These are phyloP conservation scores for Datisca glomerata DNA, from an alignment of 306 rosid genomes.

Conservation along the genomic window DNA sequence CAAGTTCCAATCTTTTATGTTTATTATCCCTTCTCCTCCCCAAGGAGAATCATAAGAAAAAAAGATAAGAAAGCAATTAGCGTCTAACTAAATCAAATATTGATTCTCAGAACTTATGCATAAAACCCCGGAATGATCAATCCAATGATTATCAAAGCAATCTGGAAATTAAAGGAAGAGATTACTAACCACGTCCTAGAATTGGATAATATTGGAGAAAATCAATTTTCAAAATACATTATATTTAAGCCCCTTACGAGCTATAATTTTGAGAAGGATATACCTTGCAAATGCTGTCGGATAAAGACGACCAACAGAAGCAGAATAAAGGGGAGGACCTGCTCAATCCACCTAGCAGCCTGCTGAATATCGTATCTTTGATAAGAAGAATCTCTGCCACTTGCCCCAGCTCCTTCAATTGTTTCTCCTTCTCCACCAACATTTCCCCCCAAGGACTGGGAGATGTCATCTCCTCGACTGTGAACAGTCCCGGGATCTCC, in stretches of 20 bases:
- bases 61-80: too few relatives aligned
- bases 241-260: too few relatives aligned
- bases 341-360: conserved; percentile 66
- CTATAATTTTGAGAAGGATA: too few relatives aligned
- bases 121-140: too few relatives aligned
- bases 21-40: too few relatives aligned
- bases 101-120: too few relatives aligned
- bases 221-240: too few relatives aligned
- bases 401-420: conserved; percentile 37
- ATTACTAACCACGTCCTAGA: too few relatives aligned
- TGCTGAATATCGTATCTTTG: conserved; percentile 70
- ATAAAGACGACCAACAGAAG: conserved; percentile 67
- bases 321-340: conserved; percentile 72
- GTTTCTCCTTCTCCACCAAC: conserved; percentile 32
- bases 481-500: conserved; percentile 24
- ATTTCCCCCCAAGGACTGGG: conserved; percentile 24
- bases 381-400: conserved; percentile 50
- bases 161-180: conserved; percentile 20
- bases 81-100: too few relatives aligned
- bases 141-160: conserved; percentile 65
- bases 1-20: too few relatives aligned
- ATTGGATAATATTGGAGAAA: too few relatives aligned
- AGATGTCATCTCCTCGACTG: conserved; percentile 33
- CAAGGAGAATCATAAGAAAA: too few relatives aligned
- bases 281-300: conserved; percentile 92